phyloP scores from a whole-genome alignment of 2,329 filamentous ascomycete genomes.

The Xylaria polymorpha region DNA sequence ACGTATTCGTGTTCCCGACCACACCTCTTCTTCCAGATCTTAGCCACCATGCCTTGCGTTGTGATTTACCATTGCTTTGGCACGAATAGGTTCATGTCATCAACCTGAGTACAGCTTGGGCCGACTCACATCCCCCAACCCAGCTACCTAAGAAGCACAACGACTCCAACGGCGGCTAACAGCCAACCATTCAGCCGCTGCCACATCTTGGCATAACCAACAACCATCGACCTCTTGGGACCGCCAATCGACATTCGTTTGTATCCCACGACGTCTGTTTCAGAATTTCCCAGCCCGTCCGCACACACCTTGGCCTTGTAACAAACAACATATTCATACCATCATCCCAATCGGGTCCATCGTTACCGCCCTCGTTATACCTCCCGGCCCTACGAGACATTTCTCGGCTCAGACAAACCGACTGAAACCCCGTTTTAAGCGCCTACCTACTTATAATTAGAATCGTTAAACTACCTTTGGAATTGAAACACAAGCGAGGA shows the following conservation, averaged over 20 bases:
- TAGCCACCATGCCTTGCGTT: slow-evolving; percentile 7
- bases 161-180: slow-evolving; percentile 6
- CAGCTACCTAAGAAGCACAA: slow-evolving; percentile 13
- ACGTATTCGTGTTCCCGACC: neutral
- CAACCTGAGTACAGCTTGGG: neutral
- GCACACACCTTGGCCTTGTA: neutral
- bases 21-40: neutral
- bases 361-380: slow-evolving; percentile 2
- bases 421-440: slow-evolving; percentile 18
- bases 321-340: slow-evolving; percentile 4
- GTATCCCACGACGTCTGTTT: slow-evolving; percentile 22
- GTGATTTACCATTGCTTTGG: slow-evolving; percentile 9
- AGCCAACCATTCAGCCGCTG: slow-evolving; percentile 36
- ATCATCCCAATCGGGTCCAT: neutral
- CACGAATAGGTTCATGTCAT: slow-evolving; percentile 3
- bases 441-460: slow-evolving; percentile 9
- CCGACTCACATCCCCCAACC: neutral
- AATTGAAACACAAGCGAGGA: neutral
- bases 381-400: neutral
- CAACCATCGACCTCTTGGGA: neutral
- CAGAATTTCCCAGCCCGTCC: slow-evolving; percentile 10
- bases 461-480: neutral
- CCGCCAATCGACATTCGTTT: slow-evolving; percentile 21
- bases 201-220: slow-evolving; percentile 30
- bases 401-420: neutral